Evolutionary conservation across 2,329 filamentous ascomycete species (phyloP), one percentile per base, ranked within the genome.

Genomic region (Hypoxylon sp.): DNA sequence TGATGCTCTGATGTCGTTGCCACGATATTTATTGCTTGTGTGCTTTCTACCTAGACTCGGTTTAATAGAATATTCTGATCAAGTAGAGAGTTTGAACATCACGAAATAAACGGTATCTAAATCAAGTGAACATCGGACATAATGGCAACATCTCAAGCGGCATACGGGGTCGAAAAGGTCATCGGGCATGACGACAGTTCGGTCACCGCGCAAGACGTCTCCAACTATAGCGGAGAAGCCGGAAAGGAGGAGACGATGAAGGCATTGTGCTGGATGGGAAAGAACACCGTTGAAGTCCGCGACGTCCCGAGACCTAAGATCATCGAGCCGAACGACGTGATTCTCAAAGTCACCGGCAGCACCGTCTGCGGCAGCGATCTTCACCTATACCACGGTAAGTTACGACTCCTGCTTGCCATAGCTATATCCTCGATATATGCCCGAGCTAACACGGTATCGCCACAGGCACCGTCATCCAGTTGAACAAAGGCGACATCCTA

Each of bases 231-330:
- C 22, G 46, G 76, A 27, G 73, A 80, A 1, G 82, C 83, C 3
- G 84, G 91, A 64, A 81, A 79, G 2, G 80, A 79, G 33, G 86
- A 90, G 74, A 91, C 81, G 14, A 96, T 97, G 92, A 91, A 93
- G 79, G 94, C 94, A 0, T 81, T 97, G 13, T 88, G 87, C 1
- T 97, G 94, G 94, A 89, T 91, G 80, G 92, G 92, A 58, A 96
- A 95, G 84, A 92, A 94, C 75, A 88, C 84, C 31, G 92, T 97
- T 51, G 81, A 92, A 76, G 84, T 97, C 17, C 82, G 86, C 54
- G 87, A 93, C 35, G 87, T 88, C 4, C 87, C 91, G 0, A 91
- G 90, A 73, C 93, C 94, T 2, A 89, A 86, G 74, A 85, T 96
- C 31, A 79, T 95, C 27, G 92, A 96, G 78, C 86, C 89, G 48